Percentiles rank a stretch among this genome's conserved stretches.
Conservation (phyloP, 2,329 filamentous ascomycete species). For the Aphanoascus verrucosus region DNA sequence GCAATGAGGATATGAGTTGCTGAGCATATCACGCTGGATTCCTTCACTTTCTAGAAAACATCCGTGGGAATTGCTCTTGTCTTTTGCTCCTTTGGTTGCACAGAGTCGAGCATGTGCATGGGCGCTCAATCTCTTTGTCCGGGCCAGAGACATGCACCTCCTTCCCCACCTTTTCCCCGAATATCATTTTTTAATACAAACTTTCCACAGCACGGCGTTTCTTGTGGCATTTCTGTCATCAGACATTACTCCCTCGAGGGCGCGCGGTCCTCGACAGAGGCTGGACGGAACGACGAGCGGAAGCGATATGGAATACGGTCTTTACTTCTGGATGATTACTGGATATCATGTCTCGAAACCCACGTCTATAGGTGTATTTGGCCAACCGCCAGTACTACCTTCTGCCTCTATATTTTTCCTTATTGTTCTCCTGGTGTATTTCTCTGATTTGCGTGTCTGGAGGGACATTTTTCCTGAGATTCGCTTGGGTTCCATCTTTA, state of each 20-base stretch:
- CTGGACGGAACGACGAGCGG: not conserved
- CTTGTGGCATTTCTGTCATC: not conserved
- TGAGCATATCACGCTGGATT: not conserved
- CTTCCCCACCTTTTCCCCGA: not conserved
- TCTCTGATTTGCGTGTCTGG: not conserved
- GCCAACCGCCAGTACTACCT: not conserved
- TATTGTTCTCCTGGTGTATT: not conserved
- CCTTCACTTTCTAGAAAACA: not conserved
- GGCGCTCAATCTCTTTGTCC: not conserved
- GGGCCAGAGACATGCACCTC: not conserved
- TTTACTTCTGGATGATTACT: not conserved
- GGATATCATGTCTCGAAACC: not conserved
- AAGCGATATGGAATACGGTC: not conserved
- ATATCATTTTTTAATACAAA: conserved; percentile 6
- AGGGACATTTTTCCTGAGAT: not conserved
- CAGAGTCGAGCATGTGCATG: not conserved
- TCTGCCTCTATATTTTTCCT: not conserved
- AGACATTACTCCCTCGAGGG: not conserved
- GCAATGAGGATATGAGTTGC: conserved; percentile 3
- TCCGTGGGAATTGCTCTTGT: not conserved
- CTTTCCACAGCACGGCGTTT: not conserved
- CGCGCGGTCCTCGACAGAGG: not conserved
- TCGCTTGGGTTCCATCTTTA: not conserved
- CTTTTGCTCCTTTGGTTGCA: not conserved
- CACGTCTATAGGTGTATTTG: not conserved